Evolutionary conservation across 495 filamentous ascomycete species (phyloP), one percentile per base, ranked within the genome.

Genomic region (Xylaria longipes): DNA sequence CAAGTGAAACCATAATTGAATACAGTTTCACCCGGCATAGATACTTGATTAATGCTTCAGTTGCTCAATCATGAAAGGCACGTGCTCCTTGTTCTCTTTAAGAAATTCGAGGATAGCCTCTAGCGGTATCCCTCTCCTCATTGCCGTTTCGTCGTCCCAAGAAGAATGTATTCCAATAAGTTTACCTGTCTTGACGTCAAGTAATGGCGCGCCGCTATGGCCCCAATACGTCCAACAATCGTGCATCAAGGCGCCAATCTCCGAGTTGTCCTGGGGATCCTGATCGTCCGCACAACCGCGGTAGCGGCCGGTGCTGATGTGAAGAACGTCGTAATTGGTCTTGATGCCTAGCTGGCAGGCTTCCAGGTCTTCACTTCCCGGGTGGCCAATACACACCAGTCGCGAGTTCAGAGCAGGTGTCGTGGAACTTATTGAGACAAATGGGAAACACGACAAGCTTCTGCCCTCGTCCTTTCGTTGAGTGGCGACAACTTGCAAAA

Each of bases 191-290:
- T 70, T 70, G 39, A 56, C 48, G 3, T 80, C 74, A 9, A 85
- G 37, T 27, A 87, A 69, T 35, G 83, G 84, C 12, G 84, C 83
- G 1, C 84, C 84, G 12, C 80, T 84, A 71, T 86, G 84, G 20
- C 84, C 85, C 85, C 84, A 88, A 73, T 86, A 87, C n/a, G 85
- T 87, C 85, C 84, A 87, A 58, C 83, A 84, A 73, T 85, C 78
- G 71, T 86, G 85, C 80, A 79, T 83, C 68, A 86, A 71, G 11
- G 80, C 80, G 1, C 85, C 85, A 56, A 85, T 88, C 56, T 87
- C 84, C 0, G 75, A 79, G 68, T 87, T 87, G 56, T 86, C 81
- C 48, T 84, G 77, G 33, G 76, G 64, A 69, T 87, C 80, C 39
- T 80, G 77, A 22, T 73, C 80, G 14, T 67, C 71, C 15, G 79